These are phyloP conservation scores for Laguncularia racemosa DNA, from an alignment of 345 rosid genomes.

Conservation along the genomic window DNA sequence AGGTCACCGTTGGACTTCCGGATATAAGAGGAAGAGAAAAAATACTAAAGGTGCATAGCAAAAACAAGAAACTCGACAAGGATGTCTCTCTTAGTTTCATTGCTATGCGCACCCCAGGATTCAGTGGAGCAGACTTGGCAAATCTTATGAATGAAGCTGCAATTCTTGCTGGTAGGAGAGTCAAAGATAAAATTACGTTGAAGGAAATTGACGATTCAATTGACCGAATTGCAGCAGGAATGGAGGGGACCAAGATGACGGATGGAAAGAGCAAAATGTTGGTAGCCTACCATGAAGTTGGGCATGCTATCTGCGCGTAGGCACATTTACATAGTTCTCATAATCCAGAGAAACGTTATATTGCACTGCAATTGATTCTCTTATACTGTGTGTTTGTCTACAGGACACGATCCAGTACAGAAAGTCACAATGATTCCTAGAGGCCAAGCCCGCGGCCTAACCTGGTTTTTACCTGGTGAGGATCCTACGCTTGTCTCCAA, in stretches of 20 bases:
- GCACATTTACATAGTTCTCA: slow-evolving; percentile 7
- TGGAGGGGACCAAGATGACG: slow-evolving; percentile 69
- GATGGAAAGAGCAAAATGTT: slow-evolving; percentile 66
- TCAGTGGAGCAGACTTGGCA: slow-evolving; percentile 79
- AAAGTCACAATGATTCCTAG: slow-evolving; percentile 60
- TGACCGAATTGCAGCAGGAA: slow-evolving; percentile 63
- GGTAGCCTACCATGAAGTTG: slow-evolving; percentile 73
- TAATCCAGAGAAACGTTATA: background rate
- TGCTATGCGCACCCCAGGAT: slow-evolving; percentile 74
- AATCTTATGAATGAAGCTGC: slow-evolving; percentile 83
- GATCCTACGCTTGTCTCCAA: slow-evolving; percentile 51
- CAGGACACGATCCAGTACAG: slow-evolving; percentile 68
- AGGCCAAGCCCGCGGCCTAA: slow-evolving; percentile 83
- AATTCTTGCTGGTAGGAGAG: slow-evolving; percentile 67
- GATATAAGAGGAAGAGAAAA: slow-evolving; percentile 72
- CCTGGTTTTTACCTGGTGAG: slow-evolving; percentile 65
- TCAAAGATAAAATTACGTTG: slow-evolving; percentile 43
- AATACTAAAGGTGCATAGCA: slow-evolving; percentile 62
- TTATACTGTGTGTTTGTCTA: background rate
- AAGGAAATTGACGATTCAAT: slow-evolving; percentile 66
- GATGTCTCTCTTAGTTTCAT: slow-evolving; percentile 43
- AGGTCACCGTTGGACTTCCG: slow-evolving; percentile 64
- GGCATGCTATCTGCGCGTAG: slow-evolving; percentile 64
- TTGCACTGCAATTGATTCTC: background rate
- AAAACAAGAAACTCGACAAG: slow-evolving; percentile 56